These are phyloP conservation scores for Cyberlindnera amylophila DNA, from an alignment of 805 yeast genomes.

Conservation along the genomic window DNA sequence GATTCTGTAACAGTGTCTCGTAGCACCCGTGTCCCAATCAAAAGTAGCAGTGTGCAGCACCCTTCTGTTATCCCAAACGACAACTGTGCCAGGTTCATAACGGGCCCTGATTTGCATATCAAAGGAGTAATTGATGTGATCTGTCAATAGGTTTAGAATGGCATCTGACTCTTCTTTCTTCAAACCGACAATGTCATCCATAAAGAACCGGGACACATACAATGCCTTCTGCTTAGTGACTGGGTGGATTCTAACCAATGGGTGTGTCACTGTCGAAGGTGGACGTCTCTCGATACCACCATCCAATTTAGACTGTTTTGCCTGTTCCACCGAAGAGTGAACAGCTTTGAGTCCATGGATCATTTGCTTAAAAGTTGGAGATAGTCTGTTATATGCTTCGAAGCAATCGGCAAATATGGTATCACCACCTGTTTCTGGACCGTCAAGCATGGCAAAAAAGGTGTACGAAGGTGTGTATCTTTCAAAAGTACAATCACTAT, in stretches of 20 bases:
- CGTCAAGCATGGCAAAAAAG: conserved; percentile 47
- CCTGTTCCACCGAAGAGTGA: conserved; percentile 39
- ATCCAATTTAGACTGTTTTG: conserved; percentile 44
- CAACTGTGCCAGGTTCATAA: conserved; percentile 24
- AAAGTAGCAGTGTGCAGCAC: conserved; percentile 51
- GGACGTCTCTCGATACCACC: conserved; percentile 45
- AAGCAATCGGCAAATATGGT: conserved; percentile 51
- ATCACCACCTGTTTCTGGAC: conserved; percentile 50
- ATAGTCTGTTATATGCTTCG: conserved; percentile 50
- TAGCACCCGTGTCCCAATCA: conserved; percentile 37
- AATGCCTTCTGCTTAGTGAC: conserved; percentile 61
- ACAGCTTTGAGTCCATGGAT: conserved; percentile 42
- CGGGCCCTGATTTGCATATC: conserved; percentile 24
- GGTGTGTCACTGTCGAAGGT: conserved; percentile 36
- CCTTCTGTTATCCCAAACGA: conserved; percentile 26
- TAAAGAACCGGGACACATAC: conserved; percentile 47
- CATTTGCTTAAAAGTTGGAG: conserved; percentile 44
- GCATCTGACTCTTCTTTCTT: conserved; percentile 47
- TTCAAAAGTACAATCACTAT: conserved; percentile 14
- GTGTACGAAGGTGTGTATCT: conserved; percentile 29
- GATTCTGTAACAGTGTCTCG: conserved; percentile 28
- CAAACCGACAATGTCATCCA: conserved; percentile 49
- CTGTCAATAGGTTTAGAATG: conserved; percentile 43
- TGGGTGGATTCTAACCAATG: conserved; percentile 60
- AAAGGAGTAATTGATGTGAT: conserved; percentile 43